Evolutionary conservation across 768 basidiomycete species (phyloP).

Genomic region (Lentinula edodes): DNA sequence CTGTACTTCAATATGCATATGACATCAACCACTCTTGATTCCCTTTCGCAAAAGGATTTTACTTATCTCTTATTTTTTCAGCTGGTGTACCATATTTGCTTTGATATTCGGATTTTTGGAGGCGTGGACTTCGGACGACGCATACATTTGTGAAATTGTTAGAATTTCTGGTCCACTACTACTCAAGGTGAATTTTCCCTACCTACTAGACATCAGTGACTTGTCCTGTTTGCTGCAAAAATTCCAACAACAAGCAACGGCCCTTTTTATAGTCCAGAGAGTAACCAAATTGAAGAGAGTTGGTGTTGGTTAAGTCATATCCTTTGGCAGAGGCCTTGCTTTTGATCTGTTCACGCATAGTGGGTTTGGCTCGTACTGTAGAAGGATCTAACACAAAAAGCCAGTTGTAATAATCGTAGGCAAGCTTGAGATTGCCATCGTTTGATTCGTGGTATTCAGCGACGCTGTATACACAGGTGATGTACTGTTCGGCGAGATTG

Average conservation of each 20-base stretch:
- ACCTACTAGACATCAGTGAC: neutral
- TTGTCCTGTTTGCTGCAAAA: neutral
- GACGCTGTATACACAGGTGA: neutral
- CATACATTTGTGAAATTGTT: neutral
- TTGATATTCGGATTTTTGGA: neutral
- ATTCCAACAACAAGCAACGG: neutral
- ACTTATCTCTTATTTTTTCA: neutral
- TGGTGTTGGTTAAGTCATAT: neutral
- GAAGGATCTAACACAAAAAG: neutral
- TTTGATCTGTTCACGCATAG: neutral
- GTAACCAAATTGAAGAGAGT: neutral
- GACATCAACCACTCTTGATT: neutral
- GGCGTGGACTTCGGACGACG: neutral
- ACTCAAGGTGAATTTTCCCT: neutral
- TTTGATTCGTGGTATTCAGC: neutral
- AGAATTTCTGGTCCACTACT: neutral
- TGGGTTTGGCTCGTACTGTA: neutral
- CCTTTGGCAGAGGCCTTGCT: neutral
- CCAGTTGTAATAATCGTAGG: neutral
- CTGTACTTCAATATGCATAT: neutral
- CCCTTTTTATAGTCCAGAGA: conserved; percentile 2
- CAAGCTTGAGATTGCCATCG: neutral
- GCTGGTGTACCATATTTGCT: conserved; percentile 1
- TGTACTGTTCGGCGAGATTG: neutral
- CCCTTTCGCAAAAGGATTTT: neutral